Evolutionary conservation across 371 early-diverging fungal genomes (phyloP), one percentile per base, ranked within the genome.

Genomic region (Mucor lusitanicus): DNA sequence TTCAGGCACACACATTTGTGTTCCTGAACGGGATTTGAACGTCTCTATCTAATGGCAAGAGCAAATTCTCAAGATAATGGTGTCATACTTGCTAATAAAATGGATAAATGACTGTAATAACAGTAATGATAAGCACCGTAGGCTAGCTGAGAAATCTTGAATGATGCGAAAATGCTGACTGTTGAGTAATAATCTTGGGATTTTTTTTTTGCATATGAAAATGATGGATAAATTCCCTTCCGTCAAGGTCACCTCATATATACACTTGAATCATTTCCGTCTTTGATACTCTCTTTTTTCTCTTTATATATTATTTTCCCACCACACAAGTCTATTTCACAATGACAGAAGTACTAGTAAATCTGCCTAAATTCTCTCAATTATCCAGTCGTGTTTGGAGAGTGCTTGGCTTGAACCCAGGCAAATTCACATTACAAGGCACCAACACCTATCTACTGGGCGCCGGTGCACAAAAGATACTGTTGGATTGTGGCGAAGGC

Each of bases 381-480:
- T 72, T 87, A 21, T 82, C 85, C 7, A 64, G 71, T 1, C 68
- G 82, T 50, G 88, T 88, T 6, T 71, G 81, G 60, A 78, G 88
- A n/a, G 76, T 93, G 21, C 83, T 90, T 8, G 94, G 92, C 25
- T 77, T 89, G 15, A 94, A 94, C 67, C 93, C 94, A 0, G 87
- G 91, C 21, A 84, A 85, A 59, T 90, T 92, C 48, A 92, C 93
- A 1, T 79, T 94, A 9, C 92, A 93, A 80, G 94, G 87, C 30
- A 94, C 97, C 46, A 97, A 97, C 70, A 94, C 94, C 0, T 97
- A 95, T 69, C 46, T 97, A n/a, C 79, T 95, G 27, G 97, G 97
- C 12, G 77, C 82, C 7, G 95, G 95, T 0, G 53, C 79, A 15
- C 68, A 74, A 32, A 89, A 94, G 30, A 65, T 93, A 2, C 81